Percentiles rank a stretch among this genome's conserved stretches.
Evolutionary conservation across 768 basidiomycete genomes (phyloP).

Genomic region (Boletus rubropictus): DNA sequence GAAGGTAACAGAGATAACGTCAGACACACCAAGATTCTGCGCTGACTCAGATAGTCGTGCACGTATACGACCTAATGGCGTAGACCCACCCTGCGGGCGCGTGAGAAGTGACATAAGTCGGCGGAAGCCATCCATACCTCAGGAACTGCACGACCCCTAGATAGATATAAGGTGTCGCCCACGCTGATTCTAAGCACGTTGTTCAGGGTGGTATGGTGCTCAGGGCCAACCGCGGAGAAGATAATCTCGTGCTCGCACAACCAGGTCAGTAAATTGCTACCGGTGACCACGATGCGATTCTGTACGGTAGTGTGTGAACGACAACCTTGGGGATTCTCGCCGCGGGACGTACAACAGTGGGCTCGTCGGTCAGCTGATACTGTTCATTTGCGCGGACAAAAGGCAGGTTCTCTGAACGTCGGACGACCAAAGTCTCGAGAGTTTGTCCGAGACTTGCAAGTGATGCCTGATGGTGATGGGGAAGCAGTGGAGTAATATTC

Average conservation of each 20-base stretch:
- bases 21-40: conserved; percentile 50
- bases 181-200: conserved; percentile 37
- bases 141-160: conserved; percentile 43
- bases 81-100: conserved; percentile 71
- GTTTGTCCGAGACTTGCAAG: conserved; percentile 24
- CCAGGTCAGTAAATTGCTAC: conserved; percentile 44
- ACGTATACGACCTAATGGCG: conserved; percentile 67
- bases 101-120: conserved; percentile 16
- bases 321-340: background rate
- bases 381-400: conserved; percentile 29
- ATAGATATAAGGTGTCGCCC: conserved; percentile 57
- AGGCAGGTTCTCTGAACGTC: conserved; percentile 20
- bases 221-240: conserved; percentile 22
- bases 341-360: conserved; percentile 21
- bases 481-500: conserved; percentile 30
- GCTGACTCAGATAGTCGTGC: conserved; percentile 63
- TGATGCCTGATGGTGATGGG: conserved; percentile 21
- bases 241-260: conserved; percentile 33
- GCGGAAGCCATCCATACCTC: conserved; percentile 39
- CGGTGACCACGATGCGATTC: conserved; percentile 49
- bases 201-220: conserved; percentile 33
- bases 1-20: conserved; percentile 6
- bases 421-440: conserved; percentile 32
- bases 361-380: conserved; percentile 15
- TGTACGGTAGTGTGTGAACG: conserved; percentile 24